Percentiles rank a stretch among this genome's conserved stretches.
These are phyloP conservation scores for Vitis riparia DNA, from an alignment of 164 flowering plant species.

Conservation along the genomic window DNA sequence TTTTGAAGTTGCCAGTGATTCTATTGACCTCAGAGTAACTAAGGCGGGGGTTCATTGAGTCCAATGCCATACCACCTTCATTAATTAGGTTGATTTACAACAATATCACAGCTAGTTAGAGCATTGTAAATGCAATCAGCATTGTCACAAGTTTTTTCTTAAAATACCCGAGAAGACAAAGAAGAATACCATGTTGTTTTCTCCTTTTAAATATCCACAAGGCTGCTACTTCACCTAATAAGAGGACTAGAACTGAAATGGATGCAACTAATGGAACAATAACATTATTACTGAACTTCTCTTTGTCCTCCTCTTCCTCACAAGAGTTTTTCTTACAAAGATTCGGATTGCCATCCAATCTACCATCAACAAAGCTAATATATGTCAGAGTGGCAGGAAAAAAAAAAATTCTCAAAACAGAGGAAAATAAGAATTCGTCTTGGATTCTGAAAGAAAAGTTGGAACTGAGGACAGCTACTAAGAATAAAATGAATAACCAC, in stretches of 20 bases:
- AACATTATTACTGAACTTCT: neutral
- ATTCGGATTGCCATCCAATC: slow-evolving; percentile 22
- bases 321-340: slow-evolving; percentile 13
- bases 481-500: no score
- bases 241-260: neutral
- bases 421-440: neutral
- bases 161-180: neutral
- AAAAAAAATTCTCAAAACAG: no score
- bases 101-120: neutral
- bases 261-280: slow-evolving; percentile 6
- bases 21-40: slow-evolving; percentile 34
- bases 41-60: slow-evolving; percentile 20
- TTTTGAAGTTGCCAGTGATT: slow-evolving; percentile 38
- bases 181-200: neutral
- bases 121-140: no score
- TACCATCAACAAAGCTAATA: neutral
- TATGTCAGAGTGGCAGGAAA: no score
- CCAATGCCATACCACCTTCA: neutral
- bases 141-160: neutral
- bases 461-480: no score
- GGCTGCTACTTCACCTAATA: neutral
- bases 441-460: no score
- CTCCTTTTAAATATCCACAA: slow-evolving; percentile 4
- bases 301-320: no score
- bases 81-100: no score